Percentiles rank a stretch among this genome's conserved stretches.
phyloP scores from a whole-genome alignment of 2,329 filamentous ascomycete genomes.

The Ophiostoma sp. region DNA sequence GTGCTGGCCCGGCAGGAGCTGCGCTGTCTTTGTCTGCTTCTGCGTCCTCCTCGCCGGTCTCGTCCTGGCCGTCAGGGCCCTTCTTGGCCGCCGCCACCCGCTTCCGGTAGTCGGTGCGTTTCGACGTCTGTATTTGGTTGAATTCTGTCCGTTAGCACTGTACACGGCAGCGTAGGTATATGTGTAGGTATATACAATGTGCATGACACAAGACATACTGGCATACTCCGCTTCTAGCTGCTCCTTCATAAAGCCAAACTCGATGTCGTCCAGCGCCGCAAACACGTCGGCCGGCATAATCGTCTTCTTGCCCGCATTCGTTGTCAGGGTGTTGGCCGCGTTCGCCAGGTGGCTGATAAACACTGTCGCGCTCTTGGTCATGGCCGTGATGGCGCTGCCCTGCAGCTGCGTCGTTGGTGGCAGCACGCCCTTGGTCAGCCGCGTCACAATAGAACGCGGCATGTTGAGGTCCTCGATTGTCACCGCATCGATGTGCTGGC shows the following conservation, averaged over 20 bases:
- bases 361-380: slow-evolving; percentile 76
- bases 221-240: slow-evolving; percentile 69
- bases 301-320: slow-evolving; percentile 66
- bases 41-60: slow-evolving; percentile 22
- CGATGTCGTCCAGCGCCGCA: slow-evolving; percentile 68
- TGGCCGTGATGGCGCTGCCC: slow-evolving; percentile 70
- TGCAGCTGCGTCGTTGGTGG: slow-evolving; percentile 79
- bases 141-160: slow-evolving; percentile 48
- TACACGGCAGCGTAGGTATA: neutral
- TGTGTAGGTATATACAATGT: too few relatives aligned
- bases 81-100: slow-evolving; percentile 62
- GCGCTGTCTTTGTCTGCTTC: neutral
- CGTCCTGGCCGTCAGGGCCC: slow-evolving; percentile 29
- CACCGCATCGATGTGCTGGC: slow-evolving; percentile 34
- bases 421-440: slow-evolving; percentile 72
- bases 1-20: neutral
- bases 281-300: slow-evolving; percentile 72
- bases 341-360: slow-evolving; percentile 76
- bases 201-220: slow-evolving; percentile 46
- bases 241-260: slow-evolving; percentile 65
- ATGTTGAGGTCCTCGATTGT: slow-evolving; percentile 66
- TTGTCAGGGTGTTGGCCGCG: slow-evolving; percentile 69
- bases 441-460: slow-evolving; percentile 74
- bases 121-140: slow-evolving; percentile 66
- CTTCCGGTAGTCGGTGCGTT: slow-evolving; percentile 66